These are phyloP conservation scores for Amylostereum chailletii DNA, from an alignment of 1,284 basidiomycete genomes.

Conservation along the genomic window DNA sequence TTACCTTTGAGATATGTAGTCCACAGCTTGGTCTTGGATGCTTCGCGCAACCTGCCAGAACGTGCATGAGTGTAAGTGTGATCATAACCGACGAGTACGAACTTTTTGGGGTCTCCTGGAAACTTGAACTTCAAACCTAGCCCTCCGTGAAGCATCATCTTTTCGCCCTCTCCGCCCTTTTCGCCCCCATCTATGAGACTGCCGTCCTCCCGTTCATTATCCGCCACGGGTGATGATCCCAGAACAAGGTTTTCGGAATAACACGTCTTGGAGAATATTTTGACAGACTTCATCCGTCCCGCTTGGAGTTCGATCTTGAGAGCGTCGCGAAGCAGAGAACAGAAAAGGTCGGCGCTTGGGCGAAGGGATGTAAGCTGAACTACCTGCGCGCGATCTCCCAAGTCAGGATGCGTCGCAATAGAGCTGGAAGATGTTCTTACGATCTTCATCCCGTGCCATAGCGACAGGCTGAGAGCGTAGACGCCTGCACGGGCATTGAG, in stretches of 20 bases:
- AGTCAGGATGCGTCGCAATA: background rate
- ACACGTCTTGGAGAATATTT: constrained; percentile 85
- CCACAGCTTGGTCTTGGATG: constrained; percentile 98
- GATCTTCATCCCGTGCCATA: constrained; percentile 95
- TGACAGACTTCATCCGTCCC: constrained; percentile 90
- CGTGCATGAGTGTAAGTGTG: too few species aligned
- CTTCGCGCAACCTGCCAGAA: constrained; percentile 74
- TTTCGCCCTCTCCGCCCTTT: constrained; percentile 43
- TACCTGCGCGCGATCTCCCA: constrained; percentile 43
- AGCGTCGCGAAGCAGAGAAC: constrained; percentile 80
- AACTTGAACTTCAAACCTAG: constrained; percentile 86
- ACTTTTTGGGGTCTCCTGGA: constrained; percentile 92
- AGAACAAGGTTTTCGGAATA: constrained; percentile 91
- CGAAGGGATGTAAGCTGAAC: constrained; percentile 94
- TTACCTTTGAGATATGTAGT: constrained; percentile 77
- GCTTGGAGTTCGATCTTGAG: constrained; percentile 83
- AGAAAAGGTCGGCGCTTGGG: constrained; percentile 93
- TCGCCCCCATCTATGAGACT: constrained; percentile 39
- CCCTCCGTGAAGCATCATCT: constrained; percentile 73
- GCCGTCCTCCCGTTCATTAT: constrained; percentile 60
- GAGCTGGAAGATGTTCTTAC: constrained; percentile 36
- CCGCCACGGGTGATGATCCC: constrained; percentile 39
- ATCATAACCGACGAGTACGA: background rate
- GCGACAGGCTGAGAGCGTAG: constrained; percentile 88
- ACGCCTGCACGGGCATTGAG: constrained; percentile 88